Conservation (phyloP, 148 eudicot genomes). For the Cornus suecica region DNA sequence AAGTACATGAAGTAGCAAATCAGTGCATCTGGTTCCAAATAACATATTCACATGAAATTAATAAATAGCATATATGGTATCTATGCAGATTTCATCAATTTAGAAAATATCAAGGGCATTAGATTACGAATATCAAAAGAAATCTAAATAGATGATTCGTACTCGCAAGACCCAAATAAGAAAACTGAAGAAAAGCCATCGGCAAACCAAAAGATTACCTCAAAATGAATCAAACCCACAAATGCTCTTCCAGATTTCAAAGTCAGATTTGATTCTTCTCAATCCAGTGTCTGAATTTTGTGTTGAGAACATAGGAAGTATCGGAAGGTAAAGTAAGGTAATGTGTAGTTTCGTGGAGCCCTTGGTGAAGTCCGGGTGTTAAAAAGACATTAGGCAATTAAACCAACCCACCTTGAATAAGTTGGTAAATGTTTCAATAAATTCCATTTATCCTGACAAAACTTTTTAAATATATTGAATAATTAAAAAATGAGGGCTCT, state of each 20-base stretch:
- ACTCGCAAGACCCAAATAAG: neutral
- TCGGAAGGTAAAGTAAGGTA: neutral
- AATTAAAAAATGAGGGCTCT: no score
- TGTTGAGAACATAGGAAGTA: neutral
- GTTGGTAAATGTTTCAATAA: neutral
- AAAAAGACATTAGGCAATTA: neutral
- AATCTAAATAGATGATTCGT: neutral
- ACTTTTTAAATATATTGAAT: no score
- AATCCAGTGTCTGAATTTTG: neutral
- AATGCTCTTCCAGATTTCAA: neutral
- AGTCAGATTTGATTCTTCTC: neutral
- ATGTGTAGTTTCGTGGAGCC: neutral
- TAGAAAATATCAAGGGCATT: neutral
- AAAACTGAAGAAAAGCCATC: neutral
- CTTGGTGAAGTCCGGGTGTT: neutral
- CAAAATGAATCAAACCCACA: neutral
- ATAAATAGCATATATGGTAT: neutral
- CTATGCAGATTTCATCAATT: neutral
- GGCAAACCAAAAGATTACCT: neutral
- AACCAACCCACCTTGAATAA: neutral
- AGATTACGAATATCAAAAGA: neutral
- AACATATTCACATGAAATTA: neutral
- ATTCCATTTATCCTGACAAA: no score
- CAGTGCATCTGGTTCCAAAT: neutral
- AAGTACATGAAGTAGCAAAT: neutral